Base-by-base conservation (phyloP, 75 land plant genomes). In the Sequoiadendron giganteum region DNA sequence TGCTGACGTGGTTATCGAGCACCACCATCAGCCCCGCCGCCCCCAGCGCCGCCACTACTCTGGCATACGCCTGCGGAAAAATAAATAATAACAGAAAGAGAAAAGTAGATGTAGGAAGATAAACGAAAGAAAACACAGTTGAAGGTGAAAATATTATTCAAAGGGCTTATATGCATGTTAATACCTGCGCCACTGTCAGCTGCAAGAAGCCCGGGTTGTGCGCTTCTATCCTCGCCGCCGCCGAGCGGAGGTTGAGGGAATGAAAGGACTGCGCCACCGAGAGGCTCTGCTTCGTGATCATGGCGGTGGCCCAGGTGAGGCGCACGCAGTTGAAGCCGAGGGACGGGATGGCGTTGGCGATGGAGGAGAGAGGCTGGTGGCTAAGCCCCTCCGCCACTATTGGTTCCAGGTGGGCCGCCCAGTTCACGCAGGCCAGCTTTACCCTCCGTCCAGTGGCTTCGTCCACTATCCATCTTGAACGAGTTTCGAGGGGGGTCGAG, bases 311-410 rank as follows among this genome's bases (percentile, higher is more conserved):
- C 86, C 86, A 92, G 2, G 93, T 92, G 83, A 92, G 90, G 28
- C 93, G 89, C 3, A 92, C 93, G 86, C 93, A 92, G 72, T 92
- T 92, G 89, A 92, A 92, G 34, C 93, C 93, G 55, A 79, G 38
- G 6, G 89, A 61, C 25, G 40, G 38, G 25, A 91, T 81, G n/a
- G 55, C 2, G 25, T 34, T 75, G 19, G 92, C 80, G 9, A 92
- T 91, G 83, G 55, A 55, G 38, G 61, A 80, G 3, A 89, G 30
- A 10, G 90, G 89, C 76, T 88, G 86, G 48, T 80, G 85, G 76
- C 83, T 80, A 39, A 92, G 86, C 40, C 93, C 93, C 85, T 92
- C 93, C 34, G 89, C 89, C 85, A 87, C 48, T 88, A 85, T 86
- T 18, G 89, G 70, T 68, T 92, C 92, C 88, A 91, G 10, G 47